Evolutionary conservation across 1,284 basidiomycete species (phyloP).

Genomic region (Trametes versicolor): DNA sequence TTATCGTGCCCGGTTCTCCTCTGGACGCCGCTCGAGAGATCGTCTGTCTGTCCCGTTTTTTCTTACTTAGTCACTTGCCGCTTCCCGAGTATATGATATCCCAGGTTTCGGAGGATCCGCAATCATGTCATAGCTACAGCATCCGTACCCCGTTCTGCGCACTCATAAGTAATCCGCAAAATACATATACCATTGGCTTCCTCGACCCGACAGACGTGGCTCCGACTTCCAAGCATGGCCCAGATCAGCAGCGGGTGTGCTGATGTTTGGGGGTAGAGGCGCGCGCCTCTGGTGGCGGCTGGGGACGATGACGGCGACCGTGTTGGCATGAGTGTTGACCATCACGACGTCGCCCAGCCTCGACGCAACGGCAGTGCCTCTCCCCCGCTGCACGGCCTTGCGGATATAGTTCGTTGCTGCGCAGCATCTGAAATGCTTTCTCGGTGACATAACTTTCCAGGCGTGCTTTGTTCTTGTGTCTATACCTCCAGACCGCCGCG

Average conservation of each 20-base stretch:
- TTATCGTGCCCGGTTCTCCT: constrained; percentile 11
- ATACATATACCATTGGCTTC: constrained; percentile 28
- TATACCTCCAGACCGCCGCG: not conserved
- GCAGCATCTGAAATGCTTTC: not conserved
- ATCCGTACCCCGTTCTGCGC: constrained; percentile 22
- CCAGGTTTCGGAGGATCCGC: constrained; percentile 26
- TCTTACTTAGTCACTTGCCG: constrained; percentile 20
- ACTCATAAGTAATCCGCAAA: constrained; percentile 23
- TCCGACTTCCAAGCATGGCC: no score
- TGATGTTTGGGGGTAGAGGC: not conserved
- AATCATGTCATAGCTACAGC: constrained; percentile 34
- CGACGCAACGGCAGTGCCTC: constrained; percentile 2
- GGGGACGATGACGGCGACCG: not conserved
- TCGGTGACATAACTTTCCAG: not conserved
- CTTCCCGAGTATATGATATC: constrained; percentile 30
- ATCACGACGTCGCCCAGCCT: not conserved
- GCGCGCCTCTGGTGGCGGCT: constrained; percentile 1
- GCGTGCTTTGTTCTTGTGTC: not conserved
- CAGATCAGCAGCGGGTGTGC: not conserved
- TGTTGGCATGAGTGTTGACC: not conserved
- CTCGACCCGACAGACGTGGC: not conserved
- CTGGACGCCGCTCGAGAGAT: constrained; percentile 21
- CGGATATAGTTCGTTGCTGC: not conserved
- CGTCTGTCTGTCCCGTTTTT: constrained; percentile 16
- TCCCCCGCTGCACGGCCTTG: constrained; percentile 2